Percentiles rank a stretch among this genome's conserved stretches.
These are phyloP conservation scores for Salix dunnii DNA, from an alignment of 345 rosid species.

Conservation along the genomic window DNA sequence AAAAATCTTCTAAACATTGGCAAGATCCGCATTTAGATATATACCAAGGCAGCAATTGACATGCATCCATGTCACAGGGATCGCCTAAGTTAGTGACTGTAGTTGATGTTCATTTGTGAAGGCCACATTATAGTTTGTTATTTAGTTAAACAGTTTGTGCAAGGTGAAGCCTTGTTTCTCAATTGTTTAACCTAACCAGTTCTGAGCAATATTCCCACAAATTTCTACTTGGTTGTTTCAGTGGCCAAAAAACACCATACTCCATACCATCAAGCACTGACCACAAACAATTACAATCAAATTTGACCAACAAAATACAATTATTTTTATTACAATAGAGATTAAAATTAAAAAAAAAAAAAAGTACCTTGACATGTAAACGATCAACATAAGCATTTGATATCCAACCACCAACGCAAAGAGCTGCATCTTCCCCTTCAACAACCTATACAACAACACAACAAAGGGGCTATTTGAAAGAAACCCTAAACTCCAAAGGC, in stretches of 20 bases:
- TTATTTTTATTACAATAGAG: background rate
- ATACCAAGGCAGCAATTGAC: background rate
- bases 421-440: slow-evolving; percentile 84
- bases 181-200: background rate
- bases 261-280: background rate
- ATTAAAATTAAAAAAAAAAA: background rate
- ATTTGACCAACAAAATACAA: background rate
- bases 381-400: slow-evolving; percentile 86
- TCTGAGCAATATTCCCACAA: background rate
- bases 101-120: background rate
- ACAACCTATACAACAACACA: slow-evolving; percentile 55
- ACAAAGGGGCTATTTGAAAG: background rate
- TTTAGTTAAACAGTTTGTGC: background rate
- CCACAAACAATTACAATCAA: background rate
- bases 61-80: background rate
- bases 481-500: background rate
- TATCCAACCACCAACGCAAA: slow-evolving; percentile 85
- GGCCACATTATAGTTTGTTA: background rate
- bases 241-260: background rate
- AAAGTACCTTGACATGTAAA: slow-evolving; percentile 73
- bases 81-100: background rate
- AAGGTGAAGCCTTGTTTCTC: background rate
- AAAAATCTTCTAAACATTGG: background rate
- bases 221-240: background rate
- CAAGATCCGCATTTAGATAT: background rate